Conservation (phyloP, 2,329 filamentous ascomycete species). For the Whalleya microplaca region DNA sequence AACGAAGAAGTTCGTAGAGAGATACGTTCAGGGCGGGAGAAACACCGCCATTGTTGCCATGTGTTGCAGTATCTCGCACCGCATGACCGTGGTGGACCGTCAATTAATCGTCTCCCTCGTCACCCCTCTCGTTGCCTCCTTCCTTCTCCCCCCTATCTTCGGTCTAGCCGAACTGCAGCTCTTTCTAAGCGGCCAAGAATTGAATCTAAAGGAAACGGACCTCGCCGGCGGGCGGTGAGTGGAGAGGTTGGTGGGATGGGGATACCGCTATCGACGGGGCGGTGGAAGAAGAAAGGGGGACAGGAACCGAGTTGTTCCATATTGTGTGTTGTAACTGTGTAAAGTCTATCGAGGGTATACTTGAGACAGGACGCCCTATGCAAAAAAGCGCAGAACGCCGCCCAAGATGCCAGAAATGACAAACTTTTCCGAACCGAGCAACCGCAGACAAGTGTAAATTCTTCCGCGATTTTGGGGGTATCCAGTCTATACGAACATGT, state of each 20-base stretch:
- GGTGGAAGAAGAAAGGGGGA: not conserved
- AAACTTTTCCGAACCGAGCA: constrained; percentile 35
- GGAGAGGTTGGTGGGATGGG: not conserved
- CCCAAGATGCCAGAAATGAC: constrained; percentile 30
- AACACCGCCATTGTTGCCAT: not conserved
- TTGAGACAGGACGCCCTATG: constrained; percentile 31
- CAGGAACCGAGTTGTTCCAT: not conserved
- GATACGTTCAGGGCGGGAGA: not conserved
- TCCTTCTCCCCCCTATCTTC: not conserved
- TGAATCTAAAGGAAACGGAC: not conserved
- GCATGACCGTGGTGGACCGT: constrained; percentile 1
- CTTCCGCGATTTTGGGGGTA: constrained; percentile 30
- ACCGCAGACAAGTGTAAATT: constrained; percentile 23
- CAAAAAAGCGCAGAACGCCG: constrained; percentile 33
- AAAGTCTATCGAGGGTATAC: constrained; percentile 33
- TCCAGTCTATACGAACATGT: constrained; percentile 37
- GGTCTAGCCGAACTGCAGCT: not conserved
- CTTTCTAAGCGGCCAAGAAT: not conserved
- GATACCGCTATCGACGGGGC: not conserved
- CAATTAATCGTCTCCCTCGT: constrained; percentile 11
- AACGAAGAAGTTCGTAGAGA: not conserved
- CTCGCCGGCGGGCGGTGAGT: not conserved
- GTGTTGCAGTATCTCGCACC: not conserved
- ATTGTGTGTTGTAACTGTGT: constrained; percentile 5
- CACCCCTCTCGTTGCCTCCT: not conserved